Evolutionary conservation across 257 asterid species (phyloP).

Genomic region (Plantago major): DNA sequence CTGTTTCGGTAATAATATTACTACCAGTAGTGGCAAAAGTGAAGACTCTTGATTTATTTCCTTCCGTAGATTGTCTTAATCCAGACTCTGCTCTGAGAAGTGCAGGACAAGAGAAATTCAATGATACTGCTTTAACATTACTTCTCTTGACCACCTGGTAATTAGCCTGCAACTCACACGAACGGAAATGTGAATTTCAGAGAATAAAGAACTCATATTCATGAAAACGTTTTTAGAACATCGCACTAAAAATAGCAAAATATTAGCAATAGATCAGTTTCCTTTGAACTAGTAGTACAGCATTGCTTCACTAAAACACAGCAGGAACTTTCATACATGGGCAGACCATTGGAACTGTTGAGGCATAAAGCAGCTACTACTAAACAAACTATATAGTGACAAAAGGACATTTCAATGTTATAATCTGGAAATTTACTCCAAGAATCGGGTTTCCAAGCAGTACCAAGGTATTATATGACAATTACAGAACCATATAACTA

Average conservation of each 20-base stretch:
- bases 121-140: slow-evolving; percentile 19
- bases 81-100: slow-evolving; percentile 23
- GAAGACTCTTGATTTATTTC: slow-evolving; percentile 28
- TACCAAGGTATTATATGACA: no score
- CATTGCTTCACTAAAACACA: no score
- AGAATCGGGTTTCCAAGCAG: no score
- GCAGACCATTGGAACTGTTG: no score
- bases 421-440: no score
- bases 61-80: slow-evolving; percentile 22
- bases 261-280: not conserved
- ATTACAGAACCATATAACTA: no score
- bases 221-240: not conserved
- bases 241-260: not conserved
- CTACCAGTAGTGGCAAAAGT: slow-evolving; percentile 44
- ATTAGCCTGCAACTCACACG: slow-evolving; percentile 37
- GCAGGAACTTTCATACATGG: no score
- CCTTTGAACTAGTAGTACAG: no score
- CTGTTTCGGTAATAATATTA: slow-evolving; percentile 36
- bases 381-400: no score
- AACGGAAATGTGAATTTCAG: not conserved
- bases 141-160: slow-evolving; percentile 35
- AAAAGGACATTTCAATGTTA: no score
- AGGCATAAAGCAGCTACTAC: no score
- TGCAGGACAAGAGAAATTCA: slow-evolving; percentile 25
- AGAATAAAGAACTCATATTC: not conserved